phyloP scores from a whole-genome alignment of 2,329 filamentous ascomycete genomes.

The Xylaria polymorpha region DNA sequence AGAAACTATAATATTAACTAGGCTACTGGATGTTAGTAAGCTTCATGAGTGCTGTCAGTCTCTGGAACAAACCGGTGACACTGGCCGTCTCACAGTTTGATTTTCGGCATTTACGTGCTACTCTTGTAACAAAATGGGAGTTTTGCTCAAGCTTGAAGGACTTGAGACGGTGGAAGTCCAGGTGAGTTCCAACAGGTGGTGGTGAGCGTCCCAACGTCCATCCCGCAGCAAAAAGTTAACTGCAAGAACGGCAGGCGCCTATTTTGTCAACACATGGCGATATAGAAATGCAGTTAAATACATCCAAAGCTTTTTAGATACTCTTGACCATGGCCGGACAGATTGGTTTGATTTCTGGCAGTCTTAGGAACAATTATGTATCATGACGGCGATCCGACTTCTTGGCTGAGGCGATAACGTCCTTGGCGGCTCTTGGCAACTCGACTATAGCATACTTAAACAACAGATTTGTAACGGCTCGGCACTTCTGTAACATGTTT shows the following conservation, averaged over 20 bases:
- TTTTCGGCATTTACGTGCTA: background rate
- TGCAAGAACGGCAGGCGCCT: background rate
- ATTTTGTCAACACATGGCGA: background rate
- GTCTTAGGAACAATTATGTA: background rate
- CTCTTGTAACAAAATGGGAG: background rate
- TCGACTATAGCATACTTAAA: slow-evolving; percentile 29
- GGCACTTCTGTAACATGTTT: slow-evolving; percentile 31
- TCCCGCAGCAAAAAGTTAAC: background rate
- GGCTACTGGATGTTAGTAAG: background rate
- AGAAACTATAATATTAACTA: background rate
- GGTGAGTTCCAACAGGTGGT: background rate
- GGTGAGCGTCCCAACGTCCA: background rate
- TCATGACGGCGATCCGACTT: slow-evolving; percentile 40
- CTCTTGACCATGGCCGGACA: background rate
- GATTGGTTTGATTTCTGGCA: background rate
- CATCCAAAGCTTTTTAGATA: background rate
- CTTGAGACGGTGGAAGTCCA: background rate
- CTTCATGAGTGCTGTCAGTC: background rate
- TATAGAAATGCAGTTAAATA: background rate
- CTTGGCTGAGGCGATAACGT: slow-evolving; percentile 44
- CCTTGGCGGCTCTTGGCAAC: slow-evolving; percentile 42
- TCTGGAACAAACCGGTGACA: background rate
- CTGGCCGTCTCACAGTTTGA: background rate
- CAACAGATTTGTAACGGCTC: slow-evolving; percentile 29
- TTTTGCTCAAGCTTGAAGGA: background rate